Base-by-base conservation (phyloP, 371 early-diverging fungal genomes). In the Parasitella parasitica region DNA sequence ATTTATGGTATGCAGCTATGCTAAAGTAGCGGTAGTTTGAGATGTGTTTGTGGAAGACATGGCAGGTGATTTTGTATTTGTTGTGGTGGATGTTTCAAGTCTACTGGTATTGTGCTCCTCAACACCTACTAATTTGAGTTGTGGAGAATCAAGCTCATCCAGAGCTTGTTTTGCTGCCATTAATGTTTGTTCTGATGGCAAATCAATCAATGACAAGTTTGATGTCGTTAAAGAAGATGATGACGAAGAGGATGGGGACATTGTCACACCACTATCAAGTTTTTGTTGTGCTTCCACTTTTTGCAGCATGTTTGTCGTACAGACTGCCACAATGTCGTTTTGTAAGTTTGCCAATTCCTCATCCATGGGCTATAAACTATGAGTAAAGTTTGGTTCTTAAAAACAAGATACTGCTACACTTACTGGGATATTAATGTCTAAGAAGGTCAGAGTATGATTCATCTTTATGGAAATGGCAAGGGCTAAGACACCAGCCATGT, bases 401-500 rank as follows among this genome's bases (percentile, higher is more conserved):
- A 12, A 32, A 38, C 4, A 28, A n/a, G 3, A 15, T 12, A 27
- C 34, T 20, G 15, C 4, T 24, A 41, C 28, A 48, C 39, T 72
- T 76, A 79, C 83, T 32, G 86, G 85, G 18, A 90, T 87, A 24
- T 87, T 88, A 56, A 94, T 79, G 60, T 92, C 93, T 32, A 94
- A 72, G 65, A 86, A 85, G 12, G 87, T 87, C 54, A 94, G 72
- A 60, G 86, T 88, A 55, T 79, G 72, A 72, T 92, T 94, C 80
- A 91, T 86, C 66, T 86, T 84, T 52, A 94, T 83, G 16, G 90
- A 89, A 16, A 89, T 85, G 4, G 92, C 76, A 16, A 94, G 73
- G 2, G 92, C 94, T 81, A 94, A 83, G 11, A 91, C 75, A 22
- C 94, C 94, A 0, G 92, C 93, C 75, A 88, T 78, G 41, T 87